A percentile compares a stretch with the other conserved stretches of the same genome.
These are phyloP conservation scores for Garcia nutans DNA, from an alignment of 345 rosid species.

Conservation along the genomic window DNA sequence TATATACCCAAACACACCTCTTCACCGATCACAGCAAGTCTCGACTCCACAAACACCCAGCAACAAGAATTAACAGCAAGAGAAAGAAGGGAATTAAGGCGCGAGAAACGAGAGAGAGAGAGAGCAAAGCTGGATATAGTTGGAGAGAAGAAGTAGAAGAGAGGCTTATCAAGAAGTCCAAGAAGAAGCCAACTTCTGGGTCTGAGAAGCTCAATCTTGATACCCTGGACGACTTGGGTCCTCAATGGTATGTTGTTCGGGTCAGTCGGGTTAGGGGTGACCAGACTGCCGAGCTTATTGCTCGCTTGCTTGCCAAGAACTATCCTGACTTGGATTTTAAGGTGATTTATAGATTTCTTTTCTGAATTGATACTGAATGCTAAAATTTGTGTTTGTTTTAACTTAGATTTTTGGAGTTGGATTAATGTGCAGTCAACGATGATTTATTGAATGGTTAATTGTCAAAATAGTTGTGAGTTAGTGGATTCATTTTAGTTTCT, in stretches of 20 bases:
- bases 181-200: slow-evolving; percentile 52
- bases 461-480: too few relatives aligned
- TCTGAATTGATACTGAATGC: background rate
- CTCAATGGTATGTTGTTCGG: slow-evolving; percentile 80
- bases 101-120: slow-evolving; percentile 76
- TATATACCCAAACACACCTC: slow-evolving; percentile 19
- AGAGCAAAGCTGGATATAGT: slow-evolving; percentile 52
- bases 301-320: slow-evolving; percentile 50
- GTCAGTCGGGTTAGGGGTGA: slow-evolving; percentile 55
- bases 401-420: too few relatives aligned
- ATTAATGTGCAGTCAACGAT: background rate
- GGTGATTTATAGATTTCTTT: slow-evolving; percentile 35
- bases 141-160: slow-evolving; percentile 92
- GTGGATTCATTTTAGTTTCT: too few relatives aligned
- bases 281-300: slow-evolving; percentile 59
- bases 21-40: slow-evolving; percentile 38
- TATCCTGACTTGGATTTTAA: slow-evolving; percentile 63
- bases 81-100: slow-evolving; percentile 84
- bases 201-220: slow-evolving; percentile 72
- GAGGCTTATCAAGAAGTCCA: slow-evolving; percentile 66
- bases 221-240: slow-evolving; percentile 59
- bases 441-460: too few relatives aligned
- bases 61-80: slow-evolving; percentile 55
- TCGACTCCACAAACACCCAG: slow-evolving; percentile 35
- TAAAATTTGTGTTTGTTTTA: background rate